Percentiles rank a stretch among this genome's conserved stretches.
These are phyloP conservation scores for Pleurotus citrinopileatus DNA, from an alignment of 768 basidiomycete species.

Conservation along the genomic window DNA sequence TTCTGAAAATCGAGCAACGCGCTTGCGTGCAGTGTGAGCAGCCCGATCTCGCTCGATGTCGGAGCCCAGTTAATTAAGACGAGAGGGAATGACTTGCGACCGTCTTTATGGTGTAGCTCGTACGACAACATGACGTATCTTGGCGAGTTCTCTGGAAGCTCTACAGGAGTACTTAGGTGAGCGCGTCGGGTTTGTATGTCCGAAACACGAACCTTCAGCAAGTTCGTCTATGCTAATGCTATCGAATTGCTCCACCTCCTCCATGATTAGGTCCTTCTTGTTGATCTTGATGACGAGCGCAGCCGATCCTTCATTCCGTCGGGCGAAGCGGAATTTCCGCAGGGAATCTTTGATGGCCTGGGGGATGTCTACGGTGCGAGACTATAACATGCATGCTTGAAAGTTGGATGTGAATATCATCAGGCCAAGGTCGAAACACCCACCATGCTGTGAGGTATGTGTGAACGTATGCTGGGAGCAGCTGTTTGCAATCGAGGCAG, in stretches of 20 bases:
- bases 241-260: conserved; percentile 79
- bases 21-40: conserved; percentile 82
- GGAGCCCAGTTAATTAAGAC: conserved; percentile 91
- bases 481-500: neutral
- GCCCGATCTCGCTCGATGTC: conserved; percentile 66
- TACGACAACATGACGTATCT: conserved; percentile 85
- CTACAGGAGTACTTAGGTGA: conserved; percentile 33
- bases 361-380: conserved; percentile 84
- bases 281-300: conserved; percentile 91
- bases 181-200: neutral
- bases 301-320: conserved; percentile 68
- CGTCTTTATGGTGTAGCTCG: conserved; percentile 76
- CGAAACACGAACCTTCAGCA: conserved; percentile 66
- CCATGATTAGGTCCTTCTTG: conserved; percentile 77
- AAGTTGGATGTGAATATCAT: conserved; percentile 5
- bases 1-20: conserved; percentile 77
- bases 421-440: too few species aligned
- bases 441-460: too few species aligned
- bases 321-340: conserved; percentile 76
- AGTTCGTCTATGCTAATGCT: conserved; percentile 78
- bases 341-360: conserved; percentile 73
- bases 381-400: conserved; percentile 36
- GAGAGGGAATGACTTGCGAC: conserved; percentile 81
- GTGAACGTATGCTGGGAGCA: too few species aligned
- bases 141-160: conserved; percentile 84